These are phyloP conservation scores for Warburgia ugandensis DNA, from an alignment of 164 flowering plant genomes.

Conservation along the genomic window DNA sequence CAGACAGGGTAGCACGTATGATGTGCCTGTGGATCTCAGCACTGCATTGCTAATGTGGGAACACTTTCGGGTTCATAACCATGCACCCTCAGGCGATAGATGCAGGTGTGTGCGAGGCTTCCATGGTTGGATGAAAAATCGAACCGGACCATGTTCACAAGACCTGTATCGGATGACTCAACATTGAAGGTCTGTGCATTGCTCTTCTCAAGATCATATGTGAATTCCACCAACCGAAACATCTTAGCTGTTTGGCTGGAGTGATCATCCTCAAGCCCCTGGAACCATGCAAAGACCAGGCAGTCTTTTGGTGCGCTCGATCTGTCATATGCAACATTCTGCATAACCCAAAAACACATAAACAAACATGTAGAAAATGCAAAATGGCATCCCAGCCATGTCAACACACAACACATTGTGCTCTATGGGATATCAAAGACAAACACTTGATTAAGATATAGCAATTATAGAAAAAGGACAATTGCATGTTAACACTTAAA, in stretches of 20 bases:
- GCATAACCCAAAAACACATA: conserved; percentile 10
- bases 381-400: no score
- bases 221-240: conserved; percentile 56
- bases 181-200: conserved; percentile 73
- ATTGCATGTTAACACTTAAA: no score
- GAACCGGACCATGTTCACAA: conserved; percentile 57
- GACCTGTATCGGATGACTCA: conserved; percentile 30
- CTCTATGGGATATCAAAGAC: no score
- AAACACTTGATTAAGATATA: no score
- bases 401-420: no score
- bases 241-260: conserved; percentile 24
- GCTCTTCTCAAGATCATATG: conserved; percentile 81
- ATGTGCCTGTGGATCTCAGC: no score
- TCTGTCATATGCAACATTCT: conserved; percentile 87
- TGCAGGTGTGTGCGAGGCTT: conserved; percentile 62
- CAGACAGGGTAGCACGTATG: no score
- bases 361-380: no score
- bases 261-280: conserved; percentile 19
- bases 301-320: conserved; percentile 92
- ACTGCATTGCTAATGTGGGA: conserved; percentile 14
- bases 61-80: conserved; percentile 60
- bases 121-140: conserved; percentile 84
- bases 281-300: conserved; percentile 61
- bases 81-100: conserved; percentile 92
- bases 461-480: no score